Evolutionary conservation across 2,329 filamentous ascomycete genomes (phyloP), one percentile per base, ranked within the genome.

Genomic region (Diaporthe caulivora): DNA sequence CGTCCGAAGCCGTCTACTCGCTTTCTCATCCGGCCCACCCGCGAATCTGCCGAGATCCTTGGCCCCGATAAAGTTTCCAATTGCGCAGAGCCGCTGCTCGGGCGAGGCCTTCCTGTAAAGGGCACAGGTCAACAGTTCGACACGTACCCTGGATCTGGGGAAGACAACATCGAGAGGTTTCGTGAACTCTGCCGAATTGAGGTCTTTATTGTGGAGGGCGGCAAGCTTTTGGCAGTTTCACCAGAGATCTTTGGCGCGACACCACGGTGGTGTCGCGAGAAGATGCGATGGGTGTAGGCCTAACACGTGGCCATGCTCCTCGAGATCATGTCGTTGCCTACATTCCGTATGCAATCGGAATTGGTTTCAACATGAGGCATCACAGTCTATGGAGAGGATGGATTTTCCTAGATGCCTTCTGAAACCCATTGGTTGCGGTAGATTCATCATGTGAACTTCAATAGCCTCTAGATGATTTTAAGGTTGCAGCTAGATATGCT

Each of bases 31-130:
- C 62, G 62, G 62, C 13, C 13, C 9, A 26, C 17, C 47, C 47
- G 44, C 31, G 31, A 37, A 53, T 53, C 44, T 51, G 44, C 62
- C 44, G 31, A 65, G 62, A 51, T 51, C 2, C 62, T 40, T 67
- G n/a, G 47, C 31, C 31, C n/a, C 49, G 62, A 67, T 67, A 67
- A 15, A 15, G 18, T 65, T 65, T 51, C 21, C 8, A 0, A 26
- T 18, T 9, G 17, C 44, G 62, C 21, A 65, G 62, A 37, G 44
- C n/a, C 17, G 47, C 62, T 51, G 29, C 62, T 65, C n/a, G 29
- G 21, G 47, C 26, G 62, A 44, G 37, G 21, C 47, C 44, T 17
- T n/a, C 29, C 17, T 51, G 62, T 31, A 44, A 29, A 51, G 21
- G 31, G 29, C 44, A 64, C 7, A 34, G 21, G 18, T 49, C 42